Percentiles rank a stretch among this genome's conserved stretches.
phyloP scores from a whole-genome alignment of 2,329 filamentous ascomycete species.

The Calonectria crousiana region DNA sequence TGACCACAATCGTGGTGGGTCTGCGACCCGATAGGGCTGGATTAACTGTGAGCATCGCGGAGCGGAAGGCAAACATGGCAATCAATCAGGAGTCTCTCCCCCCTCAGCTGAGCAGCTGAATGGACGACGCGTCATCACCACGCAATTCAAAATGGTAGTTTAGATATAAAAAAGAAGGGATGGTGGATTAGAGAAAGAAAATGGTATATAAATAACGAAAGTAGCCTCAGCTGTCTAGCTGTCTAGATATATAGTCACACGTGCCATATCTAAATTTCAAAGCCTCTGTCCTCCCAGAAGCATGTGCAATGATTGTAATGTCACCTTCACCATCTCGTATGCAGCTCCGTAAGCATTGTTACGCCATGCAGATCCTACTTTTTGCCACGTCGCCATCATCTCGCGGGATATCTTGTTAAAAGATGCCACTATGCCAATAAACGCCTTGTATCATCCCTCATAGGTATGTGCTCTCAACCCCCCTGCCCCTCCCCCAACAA shows the following conservation, averaged over 20 bases:
- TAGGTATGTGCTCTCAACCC: slow-evolving; percentile 17
- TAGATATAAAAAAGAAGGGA: too few relatives aligned
- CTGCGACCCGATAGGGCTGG: background rate
- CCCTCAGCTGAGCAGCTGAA: background rate
- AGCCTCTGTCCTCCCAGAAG: background rate
- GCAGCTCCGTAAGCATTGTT: slow-evolving; percentile 19
- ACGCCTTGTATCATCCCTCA: slow-evolving; percentile 26
- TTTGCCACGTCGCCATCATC: slow-evolving; percentile 16
- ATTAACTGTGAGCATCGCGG: background rate
- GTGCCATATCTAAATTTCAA: slow-evolving; percentile 11
- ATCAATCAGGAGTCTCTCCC: background rate
- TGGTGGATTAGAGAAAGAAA: background rate
- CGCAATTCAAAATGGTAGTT: background rate
- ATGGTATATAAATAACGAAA: slow-evolving; percentile 20
- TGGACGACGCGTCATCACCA: background rate
- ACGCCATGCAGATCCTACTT: background rate
- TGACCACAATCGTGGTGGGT: background rate
- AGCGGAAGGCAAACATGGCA: background rate
- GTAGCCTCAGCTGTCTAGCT: slow-evolving; percentile 22
- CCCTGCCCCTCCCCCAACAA: slow-evolving; percentile 2
- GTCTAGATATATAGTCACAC: slow-evolving; percentile 18
- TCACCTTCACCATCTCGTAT: slow-evolving; percentile 1
- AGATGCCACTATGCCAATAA: slow-evolving; percentile 22
- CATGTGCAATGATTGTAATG: background rate
- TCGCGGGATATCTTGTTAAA: slow-evolving; percentile 24